Conservation (phyloP, 139 green algal species). For the Chlamydomonas sp. region DNA sequence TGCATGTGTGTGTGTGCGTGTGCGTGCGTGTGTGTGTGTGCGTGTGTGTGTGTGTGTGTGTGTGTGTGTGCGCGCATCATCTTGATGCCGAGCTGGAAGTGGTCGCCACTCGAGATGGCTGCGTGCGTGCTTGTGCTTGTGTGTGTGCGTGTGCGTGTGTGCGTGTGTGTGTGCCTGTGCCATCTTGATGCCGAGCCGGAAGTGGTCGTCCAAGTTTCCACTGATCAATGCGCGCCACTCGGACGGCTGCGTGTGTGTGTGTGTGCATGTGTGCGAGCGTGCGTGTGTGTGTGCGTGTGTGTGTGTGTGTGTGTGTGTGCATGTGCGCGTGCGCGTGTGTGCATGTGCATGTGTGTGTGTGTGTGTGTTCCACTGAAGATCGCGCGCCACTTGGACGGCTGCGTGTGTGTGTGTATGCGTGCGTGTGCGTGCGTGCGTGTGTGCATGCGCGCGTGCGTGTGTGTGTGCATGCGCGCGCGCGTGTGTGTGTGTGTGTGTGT, state of each 20-base stretch:
- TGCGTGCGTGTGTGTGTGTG: not conserved
- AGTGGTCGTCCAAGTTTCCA: constrained; percentile 94
- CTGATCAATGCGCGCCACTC: constrained; percentile 77
- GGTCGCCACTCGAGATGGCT: constrained; percentile 85
- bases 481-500: no score
- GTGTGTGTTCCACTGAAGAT: no score
- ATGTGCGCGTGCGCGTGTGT: no score
- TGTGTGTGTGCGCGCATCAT: constrained; percentile 78
- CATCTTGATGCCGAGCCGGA: constrained; percentile 88
- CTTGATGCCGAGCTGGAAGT: constrained; percentile 92
- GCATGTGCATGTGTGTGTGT: no score
- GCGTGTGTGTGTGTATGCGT: no score
- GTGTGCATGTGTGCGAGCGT: not conserved
- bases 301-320: not conserved
- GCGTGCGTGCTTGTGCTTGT: not conserved
- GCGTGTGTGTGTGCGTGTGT: not conserved
- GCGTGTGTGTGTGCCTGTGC: no score
- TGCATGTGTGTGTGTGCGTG: not conserved
- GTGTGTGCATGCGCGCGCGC: no score
- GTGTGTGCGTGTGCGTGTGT: no score
- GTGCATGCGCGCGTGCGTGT: no score
- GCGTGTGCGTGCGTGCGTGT: no score
- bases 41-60: constrained; percentile 16
- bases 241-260: no score
- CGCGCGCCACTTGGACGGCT: no score